Percentiles rank a stretch among this genome's conserved stretches.
phyloP scores from a whole-genome alignment of 163 green algal species.

The Chloromonas sp. region DNA sequence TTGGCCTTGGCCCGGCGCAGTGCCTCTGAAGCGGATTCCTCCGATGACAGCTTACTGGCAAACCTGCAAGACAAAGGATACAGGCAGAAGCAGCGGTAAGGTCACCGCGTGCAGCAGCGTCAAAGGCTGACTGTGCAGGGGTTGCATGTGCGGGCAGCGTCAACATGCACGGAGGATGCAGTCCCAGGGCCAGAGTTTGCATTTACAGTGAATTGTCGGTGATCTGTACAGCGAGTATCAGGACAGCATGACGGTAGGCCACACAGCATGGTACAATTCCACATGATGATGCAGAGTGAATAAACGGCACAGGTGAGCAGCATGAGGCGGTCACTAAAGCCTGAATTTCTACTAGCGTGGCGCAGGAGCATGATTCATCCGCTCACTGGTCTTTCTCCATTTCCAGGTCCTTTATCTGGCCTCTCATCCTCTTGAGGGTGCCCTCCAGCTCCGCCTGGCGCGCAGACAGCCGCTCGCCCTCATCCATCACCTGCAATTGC shows the following conservation, averaged over 20 bases:
- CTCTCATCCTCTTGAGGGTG: constrained; percentile 74
- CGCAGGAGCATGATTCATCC: no score
- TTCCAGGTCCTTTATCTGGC: constrained; percentile 51
- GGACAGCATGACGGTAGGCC: no score
- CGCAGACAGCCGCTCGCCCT: constrained; percentile 86
- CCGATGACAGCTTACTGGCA: constrained; percentile 39
- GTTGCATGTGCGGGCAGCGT: background rate
- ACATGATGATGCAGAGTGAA: no score
- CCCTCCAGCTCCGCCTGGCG: constrained; percentile 84
- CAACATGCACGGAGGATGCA: background rate
- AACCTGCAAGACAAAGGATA: constrained; percentile 23
- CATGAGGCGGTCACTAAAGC: no score
- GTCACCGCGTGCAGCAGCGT: background rate
- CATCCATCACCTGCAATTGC: constrained; percentile 73
- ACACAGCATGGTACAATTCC: no score
- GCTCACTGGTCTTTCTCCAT: constrained; percentile 21
- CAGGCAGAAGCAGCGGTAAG: background rate
- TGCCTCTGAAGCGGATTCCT: constrained; percentile 33
- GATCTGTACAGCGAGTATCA: no score
- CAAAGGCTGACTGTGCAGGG: no score
- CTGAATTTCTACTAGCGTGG: no score
- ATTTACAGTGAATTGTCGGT: no score
- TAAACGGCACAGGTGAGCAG: no score
- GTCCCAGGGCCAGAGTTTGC: no score
- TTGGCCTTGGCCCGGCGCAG: constrained; percentile 38